These are phyloP conservation scores for Saturnispora quitensis DNA, from an alignment of 805 yeast genomes.

Conservation along the genomic window DNA sequence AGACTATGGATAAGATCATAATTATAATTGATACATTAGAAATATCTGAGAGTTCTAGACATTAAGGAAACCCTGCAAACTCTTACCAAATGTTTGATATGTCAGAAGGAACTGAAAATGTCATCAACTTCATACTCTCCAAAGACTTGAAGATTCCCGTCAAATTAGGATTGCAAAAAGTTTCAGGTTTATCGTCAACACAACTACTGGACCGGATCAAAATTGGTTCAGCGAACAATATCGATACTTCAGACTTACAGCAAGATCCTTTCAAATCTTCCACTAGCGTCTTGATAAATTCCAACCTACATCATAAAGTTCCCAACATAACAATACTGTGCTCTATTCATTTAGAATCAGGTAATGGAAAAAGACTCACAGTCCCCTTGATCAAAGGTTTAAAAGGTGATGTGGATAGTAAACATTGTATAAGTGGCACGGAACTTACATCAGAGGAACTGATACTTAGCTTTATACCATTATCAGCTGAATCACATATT, in stretches of 20 bases:
- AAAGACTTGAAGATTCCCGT: constrained; percentile 44
- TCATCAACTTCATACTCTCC: constrained; percentile 43
- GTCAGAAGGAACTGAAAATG: constrained; percentile 2
- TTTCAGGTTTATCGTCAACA: constrained; percentile 12
- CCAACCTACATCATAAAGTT: constrained; percentile 14
- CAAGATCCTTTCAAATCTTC: background rate
- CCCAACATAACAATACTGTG: constrained; percentile 5
- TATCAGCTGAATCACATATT: background rate
- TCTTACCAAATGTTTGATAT: background rate
- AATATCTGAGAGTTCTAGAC: no score
- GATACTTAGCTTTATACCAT: background rate
- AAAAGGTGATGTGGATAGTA: background rate
- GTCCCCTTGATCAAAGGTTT: constrained; percentile 32
- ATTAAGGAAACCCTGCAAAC: background rate
- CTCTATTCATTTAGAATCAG: constrained; percentile 16
- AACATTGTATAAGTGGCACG: background rate
- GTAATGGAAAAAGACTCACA: constrained; percentile 35
- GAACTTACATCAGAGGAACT: background rate
- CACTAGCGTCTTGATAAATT: constrained; percentile 10
- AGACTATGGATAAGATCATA: no score
- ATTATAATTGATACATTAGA: no score
- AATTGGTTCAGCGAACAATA: background rate
- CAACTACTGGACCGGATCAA: constrained; percentile 2
- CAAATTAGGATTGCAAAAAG: constrained; percentile 33
- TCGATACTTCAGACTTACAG: background rate